phyloP scores from a whole-genome alignment of 352 stramenopile species.

The Phytopythium mirpurense region DNA sequence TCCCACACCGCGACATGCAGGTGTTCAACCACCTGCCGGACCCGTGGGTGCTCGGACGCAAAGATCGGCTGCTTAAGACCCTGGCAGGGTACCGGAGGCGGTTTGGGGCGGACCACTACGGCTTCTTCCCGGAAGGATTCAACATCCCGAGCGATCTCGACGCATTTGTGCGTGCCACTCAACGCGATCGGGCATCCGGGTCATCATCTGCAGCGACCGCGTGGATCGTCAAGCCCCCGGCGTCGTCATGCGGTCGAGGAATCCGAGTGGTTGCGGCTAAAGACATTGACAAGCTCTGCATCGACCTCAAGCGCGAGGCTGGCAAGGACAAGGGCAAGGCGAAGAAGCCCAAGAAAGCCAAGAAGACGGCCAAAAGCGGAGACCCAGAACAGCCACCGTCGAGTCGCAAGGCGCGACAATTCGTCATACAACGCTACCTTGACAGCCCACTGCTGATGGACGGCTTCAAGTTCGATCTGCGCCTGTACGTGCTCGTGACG shows the following conservation, averaged over 20 bases:
- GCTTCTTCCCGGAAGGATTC: slow-evolving; percentile 84
- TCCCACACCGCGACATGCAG: slow-evolving; percentile 30
- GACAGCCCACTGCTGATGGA: slow-evolving; percentile 68
- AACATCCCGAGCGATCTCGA: slow-evolving; percentile 72
- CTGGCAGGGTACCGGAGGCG: slow-evolving; percentile 51
- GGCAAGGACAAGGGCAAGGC: slow-evolving; percentile 8
- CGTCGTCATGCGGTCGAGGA: slow-evolving; percentile 79
- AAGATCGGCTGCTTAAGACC: slow-evolving; percentile 84
- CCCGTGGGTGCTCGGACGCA: slow-evolving; percentile 87
- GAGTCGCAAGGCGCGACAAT: slow-evolving; percentile 21
- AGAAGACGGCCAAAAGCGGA: slow-evolving; percentile 4
- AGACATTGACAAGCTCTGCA: slow-evolving; percentile 22
- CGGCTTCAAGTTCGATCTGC: slow-evolving; percentile 89
- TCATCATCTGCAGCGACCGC: slow-evolving; percentile 7
- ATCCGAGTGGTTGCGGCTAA: slow-evolving; percentile 68
- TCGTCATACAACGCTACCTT: slow-evolving; percentile 81
- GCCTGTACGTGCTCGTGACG: slow-evolving; percentile 88
- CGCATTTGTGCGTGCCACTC: slow-evolving; percentile 41
- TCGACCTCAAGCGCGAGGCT: slow-evolving; percentile 2
- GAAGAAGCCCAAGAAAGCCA: neutral
- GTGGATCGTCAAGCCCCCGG: slow-evolving; percentile 89
- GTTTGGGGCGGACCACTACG: slow-evolving; percentile 48
- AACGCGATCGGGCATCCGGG: slow-evolving; percentile 22
- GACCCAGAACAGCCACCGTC: slow-evolving; percentile 4
- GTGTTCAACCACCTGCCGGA: slow-evolving; percentile 89